phyloP scores from a whole-genome alignment of 1,139 yeast species.

The Debaryomyces fabryi region DNA sequence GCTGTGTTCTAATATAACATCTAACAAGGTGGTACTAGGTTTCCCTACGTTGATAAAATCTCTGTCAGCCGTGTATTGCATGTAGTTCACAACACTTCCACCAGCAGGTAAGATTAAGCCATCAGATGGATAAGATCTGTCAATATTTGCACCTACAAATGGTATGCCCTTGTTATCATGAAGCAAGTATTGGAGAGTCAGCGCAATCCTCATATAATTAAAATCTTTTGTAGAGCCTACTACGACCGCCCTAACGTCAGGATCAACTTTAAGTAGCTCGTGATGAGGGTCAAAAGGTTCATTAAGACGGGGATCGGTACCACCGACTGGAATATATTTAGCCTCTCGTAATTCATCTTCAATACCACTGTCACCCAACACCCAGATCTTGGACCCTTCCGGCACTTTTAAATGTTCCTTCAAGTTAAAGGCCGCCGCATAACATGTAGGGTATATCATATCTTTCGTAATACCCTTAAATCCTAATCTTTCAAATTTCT shows the following conservation, averaged over 20 bases:
- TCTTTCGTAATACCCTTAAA: constrained; percentile 32
- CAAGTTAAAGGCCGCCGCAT: constrained; percentile 36
- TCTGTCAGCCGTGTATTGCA: constrained; percentile 39
- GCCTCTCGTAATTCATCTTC: constrained; percentile 67
- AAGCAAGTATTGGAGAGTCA: constrained; percentile 43
- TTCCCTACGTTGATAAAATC: constrained; percentile 42
- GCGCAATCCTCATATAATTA: constrained; percentile 41
- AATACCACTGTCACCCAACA: constrained; percentile 82
- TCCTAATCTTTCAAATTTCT: constrained; percentile 37
- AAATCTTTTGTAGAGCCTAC: constrained; percentile 45
- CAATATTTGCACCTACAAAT: constrained; percentile 45
- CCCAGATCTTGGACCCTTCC: constrained; percentile 65
- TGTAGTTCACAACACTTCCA: constrained; percentile 43
- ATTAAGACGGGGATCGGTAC: constrained; percentile 53
- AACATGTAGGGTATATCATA: constrained; percentile 41
- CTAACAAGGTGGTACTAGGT: constrained; percentile 37
- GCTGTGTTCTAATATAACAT: constrained; percentile 30
- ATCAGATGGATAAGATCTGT: constrained; percentile 41
- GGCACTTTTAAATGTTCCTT: constrained; percentile 28
- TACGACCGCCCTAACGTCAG: constrained; percentile 43
- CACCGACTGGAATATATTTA: constrained; percentile 77
- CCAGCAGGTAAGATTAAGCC: constrained; percentile 46
- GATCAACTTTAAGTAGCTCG: constrained; percentile 46
- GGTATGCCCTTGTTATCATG: constrained; percentile 36
- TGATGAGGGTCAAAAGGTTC: constrained; percentile 41